phyloP scores from a whole-genome alignment of 352 stramenopile genomes.

The Phytophthora pisi region DNA sequence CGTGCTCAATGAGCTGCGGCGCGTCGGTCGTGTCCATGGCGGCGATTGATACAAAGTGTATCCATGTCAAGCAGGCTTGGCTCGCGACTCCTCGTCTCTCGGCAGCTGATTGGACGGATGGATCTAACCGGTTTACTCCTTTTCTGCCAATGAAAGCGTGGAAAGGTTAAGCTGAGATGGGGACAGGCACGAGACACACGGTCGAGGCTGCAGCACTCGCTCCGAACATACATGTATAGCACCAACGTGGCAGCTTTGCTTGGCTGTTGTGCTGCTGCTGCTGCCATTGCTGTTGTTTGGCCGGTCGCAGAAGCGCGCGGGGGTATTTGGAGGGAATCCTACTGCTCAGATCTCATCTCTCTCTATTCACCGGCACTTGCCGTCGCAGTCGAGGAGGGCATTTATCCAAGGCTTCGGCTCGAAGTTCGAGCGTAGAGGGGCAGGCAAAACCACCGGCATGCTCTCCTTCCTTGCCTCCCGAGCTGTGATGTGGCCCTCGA shows the following conservation, averaged over 20 bases:
- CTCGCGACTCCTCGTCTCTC: slow-evolving; percentile 21
- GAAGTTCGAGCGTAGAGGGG: neutral
- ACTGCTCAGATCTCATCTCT: slow-evolving; percentile 1
- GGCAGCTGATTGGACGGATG: slow-evolving; percentile 7
- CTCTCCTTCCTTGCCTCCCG: neutral
- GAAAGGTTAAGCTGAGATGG: slow-evolving; percentile 3
- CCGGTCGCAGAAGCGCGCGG: slow-evolving; percentile 15
- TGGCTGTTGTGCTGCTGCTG: neutral
- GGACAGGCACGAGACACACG: neutral
- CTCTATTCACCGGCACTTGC: neutral
- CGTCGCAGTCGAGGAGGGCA: neutral
- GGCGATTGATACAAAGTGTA: slow-evolving; percentile 24
- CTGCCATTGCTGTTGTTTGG: neutral
- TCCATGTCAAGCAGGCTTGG: slow-evolving; percentile 7
- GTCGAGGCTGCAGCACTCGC: neutral
- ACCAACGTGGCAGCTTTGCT: neutral
- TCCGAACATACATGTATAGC: no score
- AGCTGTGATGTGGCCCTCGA: slow-evolving; percentile 16
- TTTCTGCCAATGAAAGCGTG: neutral
- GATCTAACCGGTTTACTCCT: neutral
- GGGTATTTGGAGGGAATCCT: neutral
- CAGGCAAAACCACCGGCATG: slow-evolving; percentile 18
- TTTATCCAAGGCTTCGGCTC: neutral
- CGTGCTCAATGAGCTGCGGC: slow-evolving; percentile 97
- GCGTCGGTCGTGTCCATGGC: slow-evolving; percentile 96